phyloP scores from a whole-genome alignment of 768 basidiomycete species.

The Kwoniella dejecticola region DNA sequence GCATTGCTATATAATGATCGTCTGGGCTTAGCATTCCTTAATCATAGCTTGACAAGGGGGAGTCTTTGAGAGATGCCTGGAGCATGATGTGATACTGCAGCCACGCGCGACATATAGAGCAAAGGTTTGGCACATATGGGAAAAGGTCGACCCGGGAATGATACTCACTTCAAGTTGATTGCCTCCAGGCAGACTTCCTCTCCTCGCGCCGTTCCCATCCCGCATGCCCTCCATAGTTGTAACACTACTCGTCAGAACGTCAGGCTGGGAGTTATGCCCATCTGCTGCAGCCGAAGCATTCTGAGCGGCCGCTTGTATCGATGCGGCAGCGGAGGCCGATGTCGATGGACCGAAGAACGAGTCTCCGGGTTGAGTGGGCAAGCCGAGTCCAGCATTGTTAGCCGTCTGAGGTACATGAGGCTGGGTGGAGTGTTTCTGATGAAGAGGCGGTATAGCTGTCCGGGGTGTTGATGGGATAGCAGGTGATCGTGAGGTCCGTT shows the following conservation, averaged over 20 bases:
- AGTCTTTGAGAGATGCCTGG: too few species aligned
- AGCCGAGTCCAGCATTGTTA: not conserved
- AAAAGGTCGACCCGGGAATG: too few species aligned
- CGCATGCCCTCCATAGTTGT: constrained; percentile 2
- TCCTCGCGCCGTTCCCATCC: not conserved
- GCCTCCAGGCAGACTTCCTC: constrained; percentile 20
- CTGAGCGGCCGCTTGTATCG: constrained; percentile 7
- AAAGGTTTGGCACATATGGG: too few species aligned
- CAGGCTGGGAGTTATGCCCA: constrained; percentile 1
- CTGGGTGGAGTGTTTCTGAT: not conserved
- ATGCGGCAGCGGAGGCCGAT: not conserved
- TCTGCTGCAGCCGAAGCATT: not conserved
- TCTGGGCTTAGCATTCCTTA: not conserved
- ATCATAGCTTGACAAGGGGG: too few species aligned
- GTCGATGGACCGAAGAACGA: constrained; percentile 4
- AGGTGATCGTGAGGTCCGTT: constrained; percentile 4
- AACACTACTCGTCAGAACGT: constrained; percentile 12
- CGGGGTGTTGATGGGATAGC: constrained; percentile 6
- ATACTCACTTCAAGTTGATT: constrained; percentile 15
- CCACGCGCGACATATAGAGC: too few species aligned
- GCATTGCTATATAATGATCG: constrained; percentile 11
- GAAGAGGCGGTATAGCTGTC: constrained; percentile 2
- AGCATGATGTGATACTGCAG: too few species aligned
- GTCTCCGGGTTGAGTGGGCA: not conserved
- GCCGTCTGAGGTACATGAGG: not conserved